A percentile compares a stretch with the other conserved stretches of the same genome.
phyloP scores from a whole-genome alignment of 2,329 filamentous ascomycete species.

The Diaporthe aspalathi region DNA sequence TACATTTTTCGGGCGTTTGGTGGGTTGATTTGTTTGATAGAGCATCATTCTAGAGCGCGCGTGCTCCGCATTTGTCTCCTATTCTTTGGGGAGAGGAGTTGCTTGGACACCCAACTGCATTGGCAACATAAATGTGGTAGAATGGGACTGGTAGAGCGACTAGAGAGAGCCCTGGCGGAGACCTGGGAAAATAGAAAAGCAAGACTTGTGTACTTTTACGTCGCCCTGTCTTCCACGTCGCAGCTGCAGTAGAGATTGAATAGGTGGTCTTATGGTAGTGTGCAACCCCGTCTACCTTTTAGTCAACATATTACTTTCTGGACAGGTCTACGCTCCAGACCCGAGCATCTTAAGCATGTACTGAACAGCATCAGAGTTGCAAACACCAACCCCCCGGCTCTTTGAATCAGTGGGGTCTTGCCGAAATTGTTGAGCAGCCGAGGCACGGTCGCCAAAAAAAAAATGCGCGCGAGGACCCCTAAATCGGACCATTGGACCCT shows the following conservation, averaged over 20 bases:
- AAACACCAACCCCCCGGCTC: too few species aligned
- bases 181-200: neutral
- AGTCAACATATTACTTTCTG: neutral
- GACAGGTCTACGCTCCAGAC: too few species aligned
- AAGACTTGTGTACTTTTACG: neutral
- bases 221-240: neutral
- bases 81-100: too few species aligned
- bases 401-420: too few species aligned
- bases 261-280: too few species aligned
- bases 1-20: neutral
- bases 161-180: constrained; percentile 4
- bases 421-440: too few species aligned
- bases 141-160: neutral
- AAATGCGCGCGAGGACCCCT: too few species aligned
- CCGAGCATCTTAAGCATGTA: too few species aligned
- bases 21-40: constrained; percentile 11
- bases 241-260: neutral
- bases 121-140: constrained; percentile 5
- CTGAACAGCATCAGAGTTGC: too few species aligned
- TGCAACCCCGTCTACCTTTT: neutral
- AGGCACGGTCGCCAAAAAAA: neutral
- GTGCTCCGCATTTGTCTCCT: neutral
- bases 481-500: constrained; percentile 14
- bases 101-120: neutral
- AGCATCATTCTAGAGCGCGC: neutral